Base-by-base conservation (phyloP, 306 rosid species). In the Canavalia ensiformis region DNA sequence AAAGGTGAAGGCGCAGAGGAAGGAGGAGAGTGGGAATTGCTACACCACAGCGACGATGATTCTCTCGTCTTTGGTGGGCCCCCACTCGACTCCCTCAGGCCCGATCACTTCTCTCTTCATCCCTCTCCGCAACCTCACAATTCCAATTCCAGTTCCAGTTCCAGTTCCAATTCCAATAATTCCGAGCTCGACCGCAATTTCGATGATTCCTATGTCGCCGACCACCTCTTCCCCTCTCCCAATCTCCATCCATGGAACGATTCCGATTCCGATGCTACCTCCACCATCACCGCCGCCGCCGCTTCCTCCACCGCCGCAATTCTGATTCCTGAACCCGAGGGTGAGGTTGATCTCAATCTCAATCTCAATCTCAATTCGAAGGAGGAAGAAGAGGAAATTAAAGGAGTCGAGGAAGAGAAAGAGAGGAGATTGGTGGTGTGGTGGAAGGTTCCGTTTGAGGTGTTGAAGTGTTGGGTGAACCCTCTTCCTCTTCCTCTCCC, bases 361-460 rank as follows among this genome's bases (percentile, higher is more conserved):
- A 18, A 18, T 18, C 25, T 18, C 25, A 18, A 18, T 18, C n/a
- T 82, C 77, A 54, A 39, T 28, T 81, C 84, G 6, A 30, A 77
- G 58, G 60, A 64, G 47, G 83, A 11, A 25, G 37, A 33, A 67
- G 56, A 34, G n/a, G 25, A n/a, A 8, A 18, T 18, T 18, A 18
- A 29, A 5, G 9, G 62, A 3, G 10, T 5, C 7, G 3, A 39
- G 41, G 25, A 10, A 81, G 91, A 3, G 4, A 76, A 78, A 18
- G 79, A 13, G 39, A 73, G 72, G 49, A 80, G 82, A 85, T 58
- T 11, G 56, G 25, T 85, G 8, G 85, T 84, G 67, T 95, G 99
- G 99, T 95, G 99, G 99, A 93, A 86, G 88, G 91, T 91, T 79
- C 97, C 99, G 0, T 83, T 95, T 29, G 97, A 93, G 81, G 88